Evolutionary conservation across 2,329 filamentous ascomycete genomes (phyloP), one percentile per base, ranked within the genome.

Genomic region (Diaporthe velutina): DNA sequence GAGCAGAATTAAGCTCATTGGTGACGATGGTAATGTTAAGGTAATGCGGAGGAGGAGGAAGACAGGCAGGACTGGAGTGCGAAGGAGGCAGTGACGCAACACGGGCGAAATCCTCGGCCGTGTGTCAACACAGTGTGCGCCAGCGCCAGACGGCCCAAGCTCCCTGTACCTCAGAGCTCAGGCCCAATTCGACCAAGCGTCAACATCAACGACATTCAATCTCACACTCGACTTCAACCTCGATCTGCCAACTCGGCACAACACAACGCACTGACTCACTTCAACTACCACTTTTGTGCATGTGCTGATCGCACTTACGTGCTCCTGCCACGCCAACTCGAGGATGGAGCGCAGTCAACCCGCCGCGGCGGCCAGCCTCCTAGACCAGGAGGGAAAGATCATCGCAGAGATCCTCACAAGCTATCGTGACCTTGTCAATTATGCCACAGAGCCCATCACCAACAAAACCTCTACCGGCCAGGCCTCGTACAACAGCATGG

Each of bases 341-440:
- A 74, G 33, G 50, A 79, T 79, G 78, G 78, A 79, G 48, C 77
- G 78, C 52, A 76, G 66, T 42, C 77, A 77, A 54, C 73, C 74
- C 40, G 58, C 73, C 19, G 73, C 71, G 6, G 64, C 75, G 15
- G 60, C 77, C 33, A 78, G 75, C 61, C 76, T 79, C 42, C 68
- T 78, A 88, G 88, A 89, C 73, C 84, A 85, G 45, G 83, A 88
- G 76, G 81, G 87, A 48, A 82, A 82, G 70, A 81, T 83, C 55
- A 83, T 88, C 25, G 87, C 87, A 58, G 82, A 83, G 45, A 83
- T 88, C 74, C 82, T 89, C 42, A 82, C 82, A 9, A 84, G 84
- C 70, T 88, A 86, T 77, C 82, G 83, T 73, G 84, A 85, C 73
- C 80, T 89, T 45, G 79, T 88, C n/a, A 76, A 79, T 33, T 81